Evolutionary conservation across 306 rosid genomes (phyloP), one percentile per base, ranked within the genome.

Genomic region (Carpinus viminea): DNA sequence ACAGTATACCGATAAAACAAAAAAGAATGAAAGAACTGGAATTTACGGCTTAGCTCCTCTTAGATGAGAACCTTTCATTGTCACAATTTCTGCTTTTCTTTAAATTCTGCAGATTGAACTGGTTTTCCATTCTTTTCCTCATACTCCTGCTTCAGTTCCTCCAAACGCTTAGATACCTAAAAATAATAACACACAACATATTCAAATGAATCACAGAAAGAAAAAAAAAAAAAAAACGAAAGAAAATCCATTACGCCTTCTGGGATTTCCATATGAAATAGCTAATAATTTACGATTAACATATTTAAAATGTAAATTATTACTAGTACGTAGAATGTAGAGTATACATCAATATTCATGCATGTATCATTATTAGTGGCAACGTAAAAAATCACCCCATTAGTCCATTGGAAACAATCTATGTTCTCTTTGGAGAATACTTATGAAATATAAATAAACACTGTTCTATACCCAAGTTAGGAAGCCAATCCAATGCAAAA

Each of bases 91-190:
- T 73, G 72, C 76, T 89, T 82, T 81, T 64, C 80, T 55, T 78
- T 60, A 38, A 56, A 41, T 56, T 76, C 90, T 18, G 80, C 41
- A 7, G 84, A 71, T 68, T 74, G 77, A 76, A 52, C 72, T 20
- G 24, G 17, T 80, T 85, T 92, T 60, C 90, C 95, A 21, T 86
- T 86, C 86, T 89, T 87, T 81, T 77, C 84, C 83, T 94, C 95
- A 55, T 94, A 92, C 77, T 89, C 89, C 51, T 68, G 86, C 78
- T 64, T 87, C 83, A 91, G 79, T 76, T 89, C 97, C 83, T 88
- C 92, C 83, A 94, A 88, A 66, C 92, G 91, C 81, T 80, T 91
- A 18, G 97, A 88, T 62, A 94, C 89, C 98, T 94, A 77, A 76
- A 68, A 61, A 81, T 52, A 41, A 83, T n/a, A n/a, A n/a, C n/a